Conservation (phyloP, 495 filamentous ascomycete genomes). For the Penicillium lividum region DNA sequence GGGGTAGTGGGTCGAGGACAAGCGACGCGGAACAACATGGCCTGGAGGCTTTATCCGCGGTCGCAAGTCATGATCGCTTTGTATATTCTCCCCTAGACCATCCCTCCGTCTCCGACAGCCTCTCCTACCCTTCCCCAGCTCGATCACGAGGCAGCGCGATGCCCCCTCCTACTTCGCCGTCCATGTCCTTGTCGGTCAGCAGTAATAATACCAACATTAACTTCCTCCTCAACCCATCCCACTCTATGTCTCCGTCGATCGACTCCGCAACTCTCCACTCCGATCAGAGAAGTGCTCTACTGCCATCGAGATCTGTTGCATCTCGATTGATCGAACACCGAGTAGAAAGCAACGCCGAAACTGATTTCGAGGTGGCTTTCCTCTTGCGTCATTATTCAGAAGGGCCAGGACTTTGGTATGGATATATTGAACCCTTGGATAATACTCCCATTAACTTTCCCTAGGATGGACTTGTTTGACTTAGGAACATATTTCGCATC, state of each 20-base stretch:
- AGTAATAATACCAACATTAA: constrained; percentile 51
- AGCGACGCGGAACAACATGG: constrained; percentile 48
- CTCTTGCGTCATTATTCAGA: constrained; percentile 64
- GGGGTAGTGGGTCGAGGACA: constrained; percentile 31
- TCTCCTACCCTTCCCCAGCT: constrained; percentile 38
- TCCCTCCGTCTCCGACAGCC: constrained; percentile 31
- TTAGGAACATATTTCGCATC: constrained; percentile 60
- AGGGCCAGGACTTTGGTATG: constrained; percentile 58
- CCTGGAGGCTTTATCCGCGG: constrained; percentile 58
- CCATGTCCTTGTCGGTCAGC: constrained; percentile 39
- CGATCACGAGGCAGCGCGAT: constrained; percentile 31
- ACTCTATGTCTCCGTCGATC: constrained; percentile 48
- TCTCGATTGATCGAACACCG: constrained; percentile 23
- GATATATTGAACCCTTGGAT: not conserved
- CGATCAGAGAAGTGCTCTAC: constrained; percentile 33
- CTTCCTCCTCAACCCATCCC: constrained; percentile 59
- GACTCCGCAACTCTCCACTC: constrained; percentile 43
- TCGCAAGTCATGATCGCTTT: constrained; percentile 54
- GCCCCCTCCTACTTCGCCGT: constrained; percentile 39
- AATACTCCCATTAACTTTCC: constrained; percentile 17
- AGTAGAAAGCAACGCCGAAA: constrained; percentile 38
- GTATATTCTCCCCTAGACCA: constrained; percentile 35
- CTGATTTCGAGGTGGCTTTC: constrained; percentile 59
- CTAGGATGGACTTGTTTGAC: constrained; percentile 68
- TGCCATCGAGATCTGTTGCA: constrained; percentile 27